Evolutionary conservation across 1,284 basidiomycete species (phyloP), one percentile per base, ranked within the genome.

Genomic region (Ceraceosorus bombacis): DNA sequence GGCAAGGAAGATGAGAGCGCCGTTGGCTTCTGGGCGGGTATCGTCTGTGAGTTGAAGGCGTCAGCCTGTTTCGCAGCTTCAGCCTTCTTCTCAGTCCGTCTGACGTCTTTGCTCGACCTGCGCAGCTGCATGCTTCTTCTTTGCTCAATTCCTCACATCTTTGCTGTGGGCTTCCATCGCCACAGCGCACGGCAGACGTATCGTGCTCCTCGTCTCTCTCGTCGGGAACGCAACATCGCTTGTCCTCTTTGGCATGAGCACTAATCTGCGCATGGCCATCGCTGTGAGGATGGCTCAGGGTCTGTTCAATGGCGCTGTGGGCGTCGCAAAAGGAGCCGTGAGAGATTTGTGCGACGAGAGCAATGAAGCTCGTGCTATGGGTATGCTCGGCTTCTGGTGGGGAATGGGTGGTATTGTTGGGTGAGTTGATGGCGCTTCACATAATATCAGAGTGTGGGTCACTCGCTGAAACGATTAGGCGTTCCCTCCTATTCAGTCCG

Each of bases 321-420:
- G 91, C 39, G 92, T 95, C 15, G 90, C 90, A 49, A 73, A 72
- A 49, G 90, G 91, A 17, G 89, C 88, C 6, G 86, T 98, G 50
- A 82, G 89, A 27, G 87, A 88, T 63, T 83, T 98, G 60, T 94
- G 94, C 0, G 90, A 94, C 70, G 79, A 84, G 48, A 89, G 85
- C 58, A 96, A 96, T 78, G 92, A 95, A 78, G 89, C 89, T 41
- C 84, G 90, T 67, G 93, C 93, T 12, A 95, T 95, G 76, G 90
- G 90, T 53, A 89, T 93, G 66, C 82, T 96, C 56, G 92, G 91
- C 17, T 95, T 95, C 79, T 90, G 87, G 66, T 96, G 93, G 93
- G 93, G 92, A 64, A 85, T 96, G 73, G 93, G 93, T 65, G 92
- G 91, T 84, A 78, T 78, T 63, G 62, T 77, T 51, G 89, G 84